phyloP scores from a whole-genome alignment of 441 rosid species.

The Biscutella laevigata region DNA sequence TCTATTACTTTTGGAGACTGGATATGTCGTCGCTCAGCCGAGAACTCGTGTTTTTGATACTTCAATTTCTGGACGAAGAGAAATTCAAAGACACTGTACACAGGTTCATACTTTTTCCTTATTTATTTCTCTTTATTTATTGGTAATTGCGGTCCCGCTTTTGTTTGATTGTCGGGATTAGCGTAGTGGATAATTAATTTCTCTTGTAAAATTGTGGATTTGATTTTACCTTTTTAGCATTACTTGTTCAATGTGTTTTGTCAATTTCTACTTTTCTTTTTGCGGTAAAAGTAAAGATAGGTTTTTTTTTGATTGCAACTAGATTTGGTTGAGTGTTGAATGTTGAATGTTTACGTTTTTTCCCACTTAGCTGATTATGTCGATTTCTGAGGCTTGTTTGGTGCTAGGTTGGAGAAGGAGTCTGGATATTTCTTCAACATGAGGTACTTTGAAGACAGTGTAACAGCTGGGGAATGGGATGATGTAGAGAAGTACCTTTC shows the following conservation, averaged over 20 bases:
- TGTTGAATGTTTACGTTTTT: background rate
- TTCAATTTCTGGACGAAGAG: constrained; percentile 55
- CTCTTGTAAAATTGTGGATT: background rate
- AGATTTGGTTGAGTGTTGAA: constrained; percentile 8
- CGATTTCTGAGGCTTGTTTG: background rate
- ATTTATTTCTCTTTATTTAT: too few relatives aligned
- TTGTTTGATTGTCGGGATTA: constrained; percentile 8
- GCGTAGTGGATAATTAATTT: background rate
- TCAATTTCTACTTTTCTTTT: background rate
- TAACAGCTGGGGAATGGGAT: constrained; percentile 82
- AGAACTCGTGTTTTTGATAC: constrained; percentile 49
- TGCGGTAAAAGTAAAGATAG: too few relatives aligned
- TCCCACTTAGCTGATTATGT: background rate
- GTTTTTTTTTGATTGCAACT: too few relatives aligned
- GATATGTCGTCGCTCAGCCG: constrained; percentile 56
- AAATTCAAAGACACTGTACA: constrained; percentile 57
- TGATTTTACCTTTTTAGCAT: background rate
- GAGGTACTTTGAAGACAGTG: constrained; percentile 72
- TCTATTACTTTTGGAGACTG: constrained; percentile 1
- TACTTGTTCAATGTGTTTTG: background rate
- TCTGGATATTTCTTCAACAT: constrained; percentile 83
- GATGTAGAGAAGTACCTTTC: constrained; percentile 79
- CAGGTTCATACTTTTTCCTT: constrained; percentile 27
- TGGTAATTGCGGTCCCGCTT: constrained; percentile 2
- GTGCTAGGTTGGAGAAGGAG: constrained; percentile 55